Conservation (phyloP, 2,329 filamentous ascomycete genomes). For the Thielaviopsis ethacetica region DNA sequence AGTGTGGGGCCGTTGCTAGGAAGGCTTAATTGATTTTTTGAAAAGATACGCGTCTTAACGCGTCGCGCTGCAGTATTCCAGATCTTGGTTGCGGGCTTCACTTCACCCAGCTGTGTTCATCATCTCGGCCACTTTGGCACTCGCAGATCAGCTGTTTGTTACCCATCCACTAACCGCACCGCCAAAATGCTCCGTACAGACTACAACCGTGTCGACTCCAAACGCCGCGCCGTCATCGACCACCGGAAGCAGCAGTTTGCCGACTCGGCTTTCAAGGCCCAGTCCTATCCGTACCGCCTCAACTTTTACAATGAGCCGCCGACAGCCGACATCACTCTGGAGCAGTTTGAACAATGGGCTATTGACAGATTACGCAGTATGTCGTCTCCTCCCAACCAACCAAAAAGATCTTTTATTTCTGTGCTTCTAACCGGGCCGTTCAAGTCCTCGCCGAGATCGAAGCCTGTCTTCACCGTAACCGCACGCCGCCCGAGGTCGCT, state of each 20-base stretch:
- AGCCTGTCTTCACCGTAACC: conserved; percentile 90
- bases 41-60: not conserved
- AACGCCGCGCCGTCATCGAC: conserved; percentile 62
- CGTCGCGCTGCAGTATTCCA: not conserved
- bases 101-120: too few relatives aligned
- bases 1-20: not conserved
- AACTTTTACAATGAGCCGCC: conserved; percentile 86
- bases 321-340: conserved; percentile 84
- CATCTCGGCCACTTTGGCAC: not conserved
- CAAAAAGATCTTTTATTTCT: not conserved
- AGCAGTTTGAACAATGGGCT: conserved; percentile 98
- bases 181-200: conserved; percentile 32
- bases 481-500: conserved; percentile 63
- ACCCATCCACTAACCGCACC: not conserved
- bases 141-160: not conserved
- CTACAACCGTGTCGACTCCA: conserved; percentile 42
- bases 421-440: not conserved
- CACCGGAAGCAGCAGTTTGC: conserved; percentile 79
- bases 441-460: conserved; percentile 75
- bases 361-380: conserved; percentile 75
- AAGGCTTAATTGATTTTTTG: not conserved
- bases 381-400: conserved; percentile 12
- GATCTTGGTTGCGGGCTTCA: too few relatives aligned
- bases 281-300: conserved; percentile 68
- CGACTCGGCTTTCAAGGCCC: conserved; percentile 56